Base-by-base conservation (phyloP, 495 filamentous ascomycete species). In the Aspergillus indologenus region DNA sequence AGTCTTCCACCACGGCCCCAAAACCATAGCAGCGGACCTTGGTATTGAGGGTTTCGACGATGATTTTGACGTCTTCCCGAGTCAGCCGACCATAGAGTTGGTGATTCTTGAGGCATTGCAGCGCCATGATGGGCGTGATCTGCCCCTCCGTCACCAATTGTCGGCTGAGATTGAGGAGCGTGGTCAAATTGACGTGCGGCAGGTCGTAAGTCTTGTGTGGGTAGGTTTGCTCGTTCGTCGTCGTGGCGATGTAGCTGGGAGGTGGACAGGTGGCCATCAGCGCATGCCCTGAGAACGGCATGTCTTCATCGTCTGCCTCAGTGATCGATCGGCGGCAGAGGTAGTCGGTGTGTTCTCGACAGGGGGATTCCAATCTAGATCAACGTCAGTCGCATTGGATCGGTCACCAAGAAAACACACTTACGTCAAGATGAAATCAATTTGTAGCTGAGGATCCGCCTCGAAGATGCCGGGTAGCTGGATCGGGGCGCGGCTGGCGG, bases 401-500 rank as follows among this genome's bases (percentile, higher is more conserved):
- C 29, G 43, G 42, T 21, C 17, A 44, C 47, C 34, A 20, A 29
- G 11, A 20, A n/a, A 47, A 48, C 61, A 56, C 68, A 84, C 90
- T 78, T 90, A 97, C 91, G 89, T 90, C 75, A 97, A 83, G 53
- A 98, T 92, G 79, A 98, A 97, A 70, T 98, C 92, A 70, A 98
- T 88, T 63, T 91, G 92, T 49, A 92, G 81, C 66, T 96, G 90
- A 65, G 75, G 76, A 21, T 80, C 72, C 12, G 88, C 87, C 73
- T 94, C 95, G 65, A 96, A 92, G 60, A 91, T 73, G 5, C 75
- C 77, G 26, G 73, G 59, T 20, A 73, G 63, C 61, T 79, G 70
- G 63, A 79, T 73, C 59, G 75, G 66, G 57, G 67, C 50, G 46
- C 62, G 57, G 34, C 58, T 58, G 5, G 51, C 59, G 48, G 61